Conservation (phyloP, 1,284 basidiomycete genomes). For the Austroboletus novae-zelandiae region DNA sequence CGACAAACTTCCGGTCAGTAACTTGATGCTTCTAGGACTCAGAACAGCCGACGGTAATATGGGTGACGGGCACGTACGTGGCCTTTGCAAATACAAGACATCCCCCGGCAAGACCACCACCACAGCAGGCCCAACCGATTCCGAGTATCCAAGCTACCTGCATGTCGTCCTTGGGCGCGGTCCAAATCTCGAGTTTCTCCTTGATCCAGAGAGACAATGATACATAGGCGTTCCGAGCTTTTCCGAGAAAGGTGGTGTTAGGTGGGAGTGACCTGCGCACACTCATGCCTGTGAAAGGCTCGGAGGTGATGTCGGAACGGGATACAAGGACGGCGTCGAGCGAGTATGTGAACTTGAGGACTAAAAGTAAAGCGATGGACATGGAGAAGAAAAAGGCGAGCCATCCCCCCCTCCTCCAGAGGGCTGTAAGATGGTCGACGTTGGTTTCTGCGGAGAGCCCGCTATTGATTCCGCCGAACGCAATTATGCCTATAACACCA, state of each 20-base stretch:
- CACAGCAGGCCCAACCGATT: constrained; percentile 88
- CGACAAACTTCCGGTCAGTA: constrained; percentile 71
- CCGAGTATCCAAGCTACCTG: constrained; percentile 86
- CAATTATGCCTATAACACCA: constrained; percentile 83
- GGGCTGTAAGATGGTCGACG: constrained; percentile 67
- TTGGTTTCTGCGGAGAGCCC: constrained; percentile 69
- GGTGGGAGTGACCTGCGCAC: constrained; percentile 25
- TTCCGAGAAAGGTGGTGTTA: constrained; percentile 31
- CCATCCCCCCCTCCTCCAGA: constrained; percentile 87
- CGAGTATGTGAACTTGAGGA: constrained; percentile 62
- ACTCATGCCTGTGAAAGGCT: constrained; percentile 49
- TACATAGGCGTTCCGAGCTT: constrained; percentile 40
- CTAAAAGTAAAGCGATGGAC: constrained; percentile 60
- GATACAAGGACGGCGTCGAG: constrained; percentile 69
- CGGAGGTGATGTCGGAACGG: constrained; percentile 60
- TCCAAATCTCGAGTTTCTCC: constrained; percentile 70
- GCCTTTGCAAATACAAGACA: constrained; percentile 92
- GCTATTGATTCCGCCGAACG: constrained; percentile 80
- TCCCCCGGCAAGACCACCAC: constrained; percentile 85
- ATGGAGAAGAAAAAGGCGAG: constrained; percentile 84
- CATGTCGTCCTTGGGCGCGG: constrained; percentile 75
- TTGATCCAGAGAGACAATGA: constrained; percentile 52
- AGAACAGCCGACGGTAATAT: constrained; percentile 1
- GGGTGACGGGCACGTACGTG: constrained; percentile 49
- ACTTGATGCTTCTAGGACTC: constrained; percentile 55